These are phyloP conservation scores for Plasmodiophora brassicae DNA, from an alignment of 208 protist genomes.

Conservation along the genomic window DNA sequence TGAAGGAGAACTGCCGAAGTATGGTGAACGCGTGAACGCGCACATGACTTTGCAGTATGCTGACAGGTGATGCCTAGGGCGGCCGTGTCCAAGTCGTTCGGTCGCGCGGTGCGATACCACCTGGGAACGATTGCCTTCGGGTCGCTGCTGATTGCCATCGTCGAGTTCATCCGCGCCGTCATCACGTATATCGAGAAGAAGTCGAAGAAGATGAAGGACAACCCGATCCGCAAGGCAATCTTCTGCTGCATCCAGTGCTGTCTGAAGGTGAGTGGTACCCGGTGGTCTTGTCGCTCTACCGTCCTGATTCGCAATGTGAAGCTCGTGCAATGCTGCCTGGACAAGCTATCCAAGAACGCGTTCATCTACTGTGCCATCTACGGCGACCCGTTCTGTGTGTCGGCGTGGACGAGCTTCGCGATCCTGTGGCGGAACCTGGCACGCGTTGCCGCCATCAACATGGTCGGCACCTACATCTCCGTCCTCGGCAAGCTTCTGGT, in stretches of 20 bases:
- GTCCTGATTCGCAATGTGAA: background rate
- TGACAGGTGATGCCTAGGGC: no score
- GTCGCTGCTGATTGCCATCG: constrained; percentile 49
- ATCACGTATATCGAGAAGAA: constrained; percentile 35
- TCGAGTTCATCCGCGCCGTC: constrained; percentile 36
- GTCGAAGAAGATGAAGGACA: background rate
- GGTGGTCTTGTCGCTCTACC: no score
- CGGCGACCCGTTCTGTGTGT: constrained; percentile 30
- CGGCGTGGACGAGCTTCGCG: background rate
- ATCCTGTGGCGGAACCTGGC: constrained; percentile 16
- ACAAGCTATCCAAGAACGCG: constrained; percentile 38
- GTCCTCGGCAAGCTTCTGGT: constrained; percentile 30
- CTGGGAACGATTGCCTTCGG: constrained; percentile 52
- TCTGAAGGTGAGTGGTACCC: background rate
- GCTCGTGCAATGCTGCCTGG: constrained; percentile 13
- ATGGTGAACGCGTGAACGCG: background rate
- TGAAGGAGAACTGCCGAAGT: background rate
- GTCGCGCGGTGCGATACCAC: constrained; percentile 39
- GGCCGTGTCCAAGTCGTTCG: background rate
- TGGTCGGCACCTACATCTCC: constrained; percentile 16
- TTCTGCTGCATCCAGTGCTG: background rate
- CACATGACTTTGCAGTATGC: no score
- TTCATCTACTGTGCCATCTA: constrained; percentile 31
- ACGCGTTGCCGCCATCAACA: constrained; percentile 15
- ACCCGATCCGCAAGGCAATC: constrained; percentile 7